Percentiles rank a stretch among this genome's conserved stretches.
These are phyloP conservation scores for Penicillium janthinellum DNA, from an alignment of 2,329 filamentous ascomycete genomes.

Conservation along the genomic window DNA sequence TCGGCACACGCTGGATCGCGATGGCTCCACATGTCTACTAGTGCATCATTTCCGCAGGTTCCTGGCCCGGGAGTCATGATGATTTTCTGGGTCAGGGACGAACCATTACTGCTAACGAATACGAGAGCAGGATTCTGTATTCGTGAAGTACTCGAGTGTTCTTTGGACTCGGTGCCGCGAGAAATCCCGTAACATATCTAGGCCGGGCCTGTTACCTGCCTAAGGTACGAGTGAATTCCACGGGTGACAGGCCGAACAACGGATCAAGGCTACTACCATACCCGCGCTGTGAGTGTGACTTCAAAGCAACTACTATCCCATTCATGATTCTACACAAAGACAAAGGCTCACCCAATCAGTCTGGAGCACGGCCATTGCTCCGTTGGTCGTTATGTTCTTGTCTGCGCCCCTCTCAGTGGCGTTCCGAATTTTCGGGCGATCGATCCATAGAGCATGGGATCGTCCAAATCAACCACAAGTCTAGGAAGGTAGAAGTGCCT, in stretches of 20 bases:
- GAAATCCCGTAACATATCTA: too few species aligned
- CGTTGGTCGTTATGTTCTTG: too few species aligned
- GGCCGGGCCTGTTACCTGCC: too few species aligned
- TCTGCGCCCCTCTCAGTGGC: neutral
- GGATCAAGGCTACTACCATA: neutral
- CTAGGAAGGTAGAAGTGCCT: neutral
- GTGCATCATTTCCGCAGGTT: slow-evolving; percentile 2
- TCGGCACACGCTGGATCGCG: slow-evolving; percentile 3
- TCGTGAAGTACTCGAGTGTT: too few species aligned
- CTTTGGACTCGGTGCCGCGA: too few species aligned
- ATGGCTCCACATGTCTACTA: neutral
- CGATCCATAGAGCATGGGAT: neutral
- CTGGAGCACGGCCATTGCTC: neutral
- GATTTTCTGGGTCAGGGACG: slow-evolving; percentile 10
- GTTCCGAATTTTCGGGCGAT: neutral
- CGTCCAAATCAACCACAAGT: neutral
- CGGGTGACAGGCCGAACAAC: neutral
- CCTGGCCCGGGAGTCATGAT: neutral
- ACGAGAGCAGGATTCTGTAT: too few species aligned
- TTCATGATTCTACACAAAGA: neutral
- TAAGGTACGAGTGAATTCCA: too few species aligned
- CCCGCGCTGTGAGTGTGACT: neutral
- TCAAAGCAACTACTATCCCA: neutral
- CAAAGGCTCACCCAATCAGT: neutral
- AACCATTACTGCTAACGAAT: neutral